A percentile compares a stretch with the other conserved stretches of the same genome.
These are phyloP conservation scores for Penicillium tannophilum DNA, from an alignment of 495 filamentous ascomycete genomes.

Conservation along the genomic window DNA sequence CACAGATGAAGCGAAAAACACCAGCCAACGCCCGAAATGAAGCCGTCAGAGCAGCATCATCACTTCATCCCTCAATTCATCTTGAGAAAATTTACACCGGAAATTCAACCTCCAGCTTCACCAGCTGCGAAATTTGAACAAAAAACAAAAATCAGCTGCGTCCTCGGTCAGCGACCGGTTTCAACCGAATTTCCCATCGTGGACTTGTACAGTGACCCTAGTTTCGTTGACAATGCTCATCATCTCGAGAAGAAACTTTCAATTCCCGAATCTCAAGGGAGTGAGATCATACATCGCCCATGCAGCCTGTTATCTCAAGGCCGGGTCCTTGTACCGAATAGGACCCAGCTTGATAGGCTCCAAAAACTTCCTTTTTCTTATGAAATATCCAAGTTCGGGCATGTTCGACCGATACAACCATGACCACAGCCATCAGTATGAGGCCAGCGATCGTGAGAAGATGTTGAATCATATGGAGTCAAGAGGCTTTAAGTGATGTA, in stretches of 20 bases:
- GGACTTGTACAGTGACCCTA: constrained; percentile 1
- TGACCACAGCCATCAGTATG: not conserved
- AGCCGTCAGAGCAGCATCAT: not conserved
- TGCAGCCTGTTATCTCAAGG: not conserved
- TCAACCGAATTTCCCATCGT: constrained; percentile 1
- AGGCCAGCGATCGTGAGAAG: not conserved
- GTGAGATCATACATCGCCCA: not conserved
- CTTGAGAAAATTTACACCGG: not conserved
- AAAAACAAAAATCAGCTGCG: not conserved
- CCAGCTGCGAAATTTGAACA: not conserved
- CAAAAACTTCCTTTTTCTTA: constrained; percentile 6
- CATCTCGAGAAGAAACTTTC: not conserved
- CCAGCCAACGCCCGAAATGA: not conserved
- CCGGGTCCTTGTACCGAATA: not conserved
- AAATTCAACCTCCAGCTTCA: not conserved
- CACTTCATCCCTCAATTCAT: constrained; percentile 4
- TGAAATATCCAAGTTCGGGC: constrained; percentile 1
- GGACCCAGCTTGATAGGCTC: not conserved
- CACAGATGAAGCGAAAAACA: no score
- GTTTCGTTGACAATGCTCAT: not conserved
- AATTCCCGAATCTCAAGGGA: no score
- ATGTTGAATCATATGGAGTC: not conserved
- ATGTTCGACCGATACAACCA: constrained; percentile 5
- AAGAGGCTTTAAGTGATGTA: not conserved
- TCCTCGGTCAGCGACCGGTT: not conserved